Conservation (phyloP, 164 flowering plant genomes). For the Sedum album region DNA sequence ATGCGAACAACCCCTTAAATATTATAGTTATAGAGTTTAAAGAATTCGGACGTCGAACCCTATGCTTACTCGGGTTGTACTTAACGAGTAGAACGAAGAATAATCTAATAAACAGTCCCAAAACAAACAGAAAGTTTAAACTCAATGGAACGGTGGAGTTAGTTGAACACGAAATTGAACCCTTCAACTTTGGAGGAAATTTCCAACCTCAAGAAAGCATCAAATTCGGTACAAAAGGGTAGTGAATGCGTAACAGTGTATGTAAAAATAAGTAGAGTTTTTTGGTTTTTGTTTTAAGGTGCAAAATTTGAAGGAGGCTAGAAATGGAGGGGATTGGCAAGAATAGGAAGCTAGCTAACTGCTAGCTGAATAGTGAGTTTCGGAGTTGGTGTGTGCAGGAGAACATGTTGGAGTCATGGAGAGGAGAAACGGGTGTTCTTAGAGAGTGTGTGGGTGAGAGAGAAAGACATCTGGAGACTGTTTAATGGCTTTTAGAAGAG, state of each 20-base stretch:
- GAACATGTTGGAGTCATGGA: too few species aligned
- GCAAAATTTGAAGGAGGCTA: not conserved
- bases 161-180: not conserved
- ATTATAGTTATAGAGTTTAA: not conserved
- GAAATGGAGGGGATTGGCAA: not conserved
- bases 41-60: conserved; percentile 1
- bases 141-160: not conserved
- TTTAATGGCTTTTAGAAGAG: not conserved
- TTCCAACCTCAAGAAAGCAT: not conserved
- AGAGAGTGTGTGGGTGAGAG: not conserved
- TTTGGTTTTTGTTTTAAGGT: not conserved
- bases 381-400: not conserved
- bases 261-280: too few species aligned
- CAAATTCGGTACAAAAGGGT: not conserved
- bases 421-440: not conserved
- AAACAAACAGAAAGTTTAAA: not conserved
- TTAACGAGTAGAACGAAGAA: not conserved
- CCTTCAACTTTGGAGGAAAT: conserved; percentile 4
- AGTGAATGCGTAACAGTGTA: not conserved
- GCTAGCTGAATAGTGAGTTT: not conserved
- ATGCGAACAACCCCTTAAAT: conserved; percentile 9
- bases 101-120: not conserved
- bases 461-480: not conserved
- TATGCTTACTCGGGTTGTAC: conserved; percentile 2
- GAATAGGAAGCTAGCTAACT: not conserved